These are phyloP conservation scores for Linnemannia elongata DNA, from an alignment of 192 early-diverging fungal species.

Conservation along the genomic window DNA sequence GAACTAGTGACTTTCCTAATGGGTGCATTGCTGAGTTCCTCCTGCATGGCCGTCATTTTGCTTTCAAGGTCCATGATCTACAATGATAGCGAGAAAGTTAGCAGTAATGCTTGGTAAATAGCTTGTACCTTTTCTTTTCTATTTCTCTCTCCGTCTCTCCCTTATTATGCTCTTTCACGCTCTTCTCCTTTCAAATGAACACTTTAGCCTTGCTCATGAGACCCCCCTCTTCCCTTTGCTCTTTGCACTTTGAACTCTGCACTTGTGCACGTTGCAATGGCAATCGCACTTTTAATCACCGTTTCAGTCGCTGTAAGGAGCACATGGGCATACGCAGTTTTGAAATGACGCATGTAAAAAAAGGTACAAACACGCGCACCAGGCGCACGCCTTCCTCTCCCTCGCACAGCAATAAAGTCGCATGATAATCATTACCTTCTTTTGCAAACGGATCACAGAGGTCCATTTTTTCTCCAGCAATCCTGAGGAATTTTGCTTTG, in stretches of 20 bases:
- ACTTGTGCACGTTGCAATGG: no score
- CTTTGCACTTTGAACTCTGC: no score
- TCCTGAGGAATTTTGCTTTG: constrained; percentile 83
- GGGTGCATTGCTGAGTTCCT: constrained; percentile 75
- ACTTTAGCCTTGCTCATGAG: no score
- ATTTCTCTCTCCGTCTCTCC: no score
- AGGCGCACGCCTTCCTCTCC: background rate
- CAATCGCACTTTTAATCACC: background rate
- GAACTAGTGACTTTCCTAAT: constrained; percentile 65
- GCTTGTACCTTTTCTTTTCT: no score
- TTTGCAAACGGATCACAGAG: constrained; percentile 92
- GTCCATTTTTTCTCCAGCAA: constrained; percentile 95
- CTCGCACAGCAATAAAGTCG: constrained; percentile 24
- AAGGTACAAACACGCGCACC: constrained; percentile 1
- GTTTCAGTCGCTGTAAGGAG: background rate
- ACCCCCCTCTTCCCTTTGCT: no score
- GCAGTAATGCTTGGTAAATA: background rate
- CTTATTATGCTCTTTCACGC: no score
- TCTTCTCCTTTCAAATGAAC: background rate
- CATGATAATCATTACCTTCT: constrained; percentile 73
- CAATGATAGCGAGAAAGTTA: background rate
- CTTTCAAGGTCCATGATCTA: constrained; percentile 94
- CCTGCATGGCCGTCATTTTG: constrained; percentile 82
- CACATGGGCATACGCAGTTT: background rate
- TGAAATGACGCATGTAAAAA: background rate